phyloP scores from a whole-genome alignment of 306 rosid species.

The Cicer pinnatifidum region DNA sequence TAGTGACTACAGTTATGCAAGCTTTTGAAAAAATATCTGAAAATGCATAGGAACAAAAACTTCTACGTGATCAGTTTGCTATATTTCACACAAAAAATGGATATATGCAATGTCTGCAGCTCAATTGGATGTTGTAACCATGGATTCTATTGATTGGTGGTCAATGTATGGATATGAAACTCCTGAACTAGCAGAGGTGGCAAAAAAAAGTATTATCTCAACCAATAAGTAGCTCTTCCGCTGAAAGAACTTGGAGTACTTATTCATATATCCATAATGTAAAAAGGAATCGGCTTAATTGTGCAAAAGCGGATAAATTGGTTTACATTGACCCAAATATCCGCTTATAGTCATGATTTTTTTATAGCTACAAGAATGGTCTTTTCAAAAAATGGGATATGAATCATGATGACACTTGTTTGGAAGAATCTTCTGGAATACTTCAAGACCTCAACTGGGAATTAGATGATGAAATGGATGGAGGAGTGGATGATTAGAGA shows the following conservation, averaged over 20 bases:
- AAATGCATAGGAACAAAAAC: background rate
- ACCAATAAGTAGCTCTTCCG: background rate
- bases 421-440: background rate
- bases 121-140: background rate
- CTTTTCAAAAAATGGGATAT: background rate
- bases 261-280: background rate
- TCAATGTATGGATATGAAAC: background rate
- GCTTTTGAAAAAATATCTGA: background rate
- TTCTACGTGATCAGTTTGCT: background rate
- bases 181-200: background rate
- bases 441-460: too few species aligned
- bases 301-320: background rate
- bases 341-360: background rate
- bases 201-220: background rate
- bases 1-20: background rate
- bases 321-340: background rate
- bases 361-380: background rate
- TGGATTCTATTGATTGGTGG: slow-evolving; percentile 35
- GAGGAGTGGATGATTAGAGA: too few species aligned
- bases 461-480: too few species aligned
- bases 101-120: background rate
- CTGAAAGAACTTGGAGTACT: background rate
- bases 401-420: too few species aligned
- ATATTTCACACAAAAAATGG: background rate
- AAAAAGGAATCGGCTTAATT: background rate